phyloP scores from a whole-genome alignment of 176 grass and related monocot species.

The Carex myosuroides region DNA sequence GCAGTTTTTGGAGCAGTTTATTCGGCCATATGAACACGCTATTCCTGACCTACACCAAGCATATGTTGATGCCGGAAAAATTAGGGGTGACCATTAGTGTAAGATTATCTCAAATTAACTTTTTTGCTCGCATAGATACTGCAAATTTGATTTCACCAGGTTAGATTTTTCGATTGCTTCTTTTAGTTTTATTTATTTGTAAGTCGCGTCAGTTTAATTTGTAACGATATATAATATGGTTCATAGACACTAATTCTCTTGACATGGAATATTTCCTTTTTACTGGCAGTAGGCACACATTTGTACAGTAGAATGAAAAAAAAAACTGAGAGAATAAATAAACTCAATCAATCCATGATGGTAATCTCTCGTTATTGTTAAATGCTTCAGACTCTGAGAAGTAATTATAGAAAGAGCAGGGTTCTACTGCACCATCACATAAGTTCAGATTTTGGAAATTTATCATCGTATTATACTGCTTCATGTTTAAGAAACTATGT shows the following conservation, averaged over 20 bases:
- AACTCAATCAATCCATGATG: not conserved
- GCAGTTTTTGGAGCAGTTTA: constrained; percentile 26
- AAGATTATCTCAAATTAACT: too few species aligned
- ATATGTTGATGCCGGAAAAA: too few species aligned
- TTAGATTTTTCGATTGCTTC: not conserved
- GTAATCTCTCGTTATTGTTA: too few species aligned
- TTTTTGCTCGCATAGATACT: not conserved
- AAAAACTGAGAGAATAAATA: not conserved
- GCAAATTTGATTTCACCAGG: not conserved
- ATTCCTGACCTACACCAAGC: not conserved
- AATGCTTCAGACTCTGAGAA: too few species aligned
- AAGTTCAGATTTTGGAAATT: too few species aligned
- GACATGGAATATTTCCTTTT: not conserved
- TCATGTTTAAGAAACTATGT: too few species aligned
- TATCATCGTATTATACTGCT: too few species aligned
- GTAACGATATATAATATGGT: not conserved
- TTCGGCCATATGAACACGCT: constrained; percentile 26
- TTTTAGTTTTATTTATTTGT: not conserved
- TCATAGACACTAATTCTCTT: not conserved
- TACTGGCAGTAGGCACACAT: not conserved
- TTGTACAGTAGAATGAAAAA: not conserved
- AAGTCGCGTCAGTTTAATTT: not conserved
- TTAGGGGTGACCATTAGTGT: too few species aligned
- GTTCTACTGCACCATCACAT: too few species aligned
- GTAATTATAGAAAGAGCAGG: not conserved